Conservation (phyloP, 1,284 basidiomycete species). For the Microbotryum intermedium region DNA sequence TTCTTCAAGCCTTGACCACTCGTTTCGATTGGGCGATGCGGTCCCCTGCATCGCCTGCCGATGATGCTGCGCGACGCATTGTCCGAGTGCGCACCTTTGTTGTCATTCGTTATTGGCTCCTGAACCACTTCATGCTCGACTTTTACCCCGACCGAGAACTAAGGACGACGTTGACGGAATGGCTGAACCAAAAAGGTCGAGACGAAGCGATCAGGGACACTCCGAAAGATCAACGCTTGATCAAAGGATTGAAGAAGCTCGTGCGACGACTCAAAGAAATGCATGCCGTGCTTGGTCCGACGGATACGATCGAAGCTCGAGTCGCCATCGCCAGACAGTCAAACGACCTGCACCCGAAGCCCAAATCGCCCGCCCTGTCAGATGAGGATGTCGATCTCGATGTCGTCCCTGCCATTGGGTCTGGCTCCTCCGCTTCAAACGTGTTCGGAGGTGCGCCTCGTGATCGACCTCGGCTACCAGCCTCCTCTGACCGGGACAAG, state of each 20-base stretch:
- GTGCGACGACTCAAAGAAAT: slow-evolving; percentile 64
- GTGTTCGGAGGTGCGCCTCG: too few relatives aligned
- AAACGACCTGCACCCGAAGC: neutral
- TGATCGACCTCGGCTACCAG: too few relatives aligned
- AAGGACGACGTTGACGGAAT: slow-evolving; percentile 58
- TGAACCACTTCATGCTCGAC: slow-evolving; percentile 77
- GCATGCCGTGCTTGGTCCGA: slow-evolving; percentile 31
- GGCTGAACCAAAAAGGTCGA: slow-evolving; percentile 64
- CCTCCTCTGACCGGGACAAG: too few relatives aligned
- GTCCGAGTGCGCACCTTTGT: slow-evolving; percentile 78
- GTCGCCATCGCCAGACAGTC: too few relatives aligned
- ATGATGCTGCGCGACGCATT: slow-evolving; percentile 55
- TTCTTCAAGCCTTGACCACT: slow-evolving; percentile 66
- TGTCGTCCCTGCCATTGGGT: neutral
- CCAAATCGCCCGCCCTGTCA: slow-evolving; percentile 2
- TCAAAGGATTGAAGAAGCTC: slow-evolving; percentile 68
- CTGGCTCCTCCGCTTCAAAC: too few relatives aligned
- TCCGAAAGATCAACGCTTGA: slow-evolving; percentile 61
- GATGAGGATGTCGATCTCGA: slow-evolving; percentile 31
- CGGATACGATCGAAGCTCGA: neutral
- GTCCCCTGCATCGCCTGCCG: slow-evolving; percentile 31
- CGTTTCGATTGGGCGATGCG: slow-evolving; percentile 74
- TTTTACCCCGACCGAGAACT: slow-evolving; percentile 71
- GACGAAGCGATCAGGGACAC: slow-evolving; percentile 59
- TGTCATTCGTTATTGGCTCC: slow-evolving; percentile 72